A percentile compares a stretch with the other conserved stretches of the same genome.
Evolutionary conservation across 805 yeast species (phyloP).

Genomic region (Nakazawaea wickerhamii): DNA sequence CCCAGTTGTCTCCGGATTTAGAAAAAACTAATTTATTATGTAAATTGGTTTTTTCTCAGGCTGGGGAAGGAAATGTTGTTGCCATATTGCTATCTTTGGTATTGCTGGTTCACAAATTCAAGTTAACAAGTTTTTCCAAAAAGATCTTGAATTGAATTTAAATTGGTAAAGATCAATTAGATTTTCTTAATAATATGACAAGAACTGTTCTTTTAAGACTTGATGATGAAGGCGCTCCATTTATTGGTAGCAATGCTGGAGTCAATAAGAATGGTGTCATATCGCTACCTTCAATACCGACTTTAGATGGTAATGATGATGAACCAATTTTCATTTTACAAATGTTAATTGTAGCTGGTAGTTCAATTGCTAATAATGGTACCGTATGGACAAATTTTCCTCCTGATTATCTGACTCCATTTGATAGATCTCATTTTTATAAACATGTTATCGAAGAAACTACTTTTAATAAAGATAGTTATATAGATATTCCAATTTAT

Average conservation of each 20-base stretch:
- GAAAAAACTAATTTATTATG: not conserved
- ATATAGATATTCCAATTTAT: constrained; percentile 55
- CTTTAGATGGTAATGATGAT: constrained; percentile 23
- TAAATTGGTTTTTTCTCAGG: too few species aligned
- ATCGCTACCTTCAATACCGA: constrained; percentile 42
- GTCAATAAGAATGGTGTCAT: constrained; percentile 45
- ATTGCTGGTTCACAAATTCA: too few species aligned
- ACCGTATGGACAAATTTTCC: constrained; percentile 73
- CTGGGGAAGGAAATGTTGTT: too few species aligned
- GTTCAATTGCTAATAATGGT: constrained; percentile 67
- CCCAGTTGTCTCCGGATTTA: not conserved
- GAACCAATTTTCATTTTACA: constrained; percentile 43
- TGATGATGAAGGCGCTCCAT: constrained; percentile 44
- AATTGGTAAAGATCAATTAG: too few species aligned
- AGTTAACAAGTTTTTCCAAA: too few species aligned
- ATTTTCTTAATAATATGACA: constrained; percentile 20
- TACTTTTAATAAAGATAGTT: constrained; percentile 60
- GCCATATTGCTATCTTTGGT: too few species aligned
- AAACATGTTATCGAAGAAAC: constrained; percentile 40
- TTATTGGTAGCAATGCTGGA: constrained; percentile 33
- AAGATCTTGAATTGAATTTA: not conserved
- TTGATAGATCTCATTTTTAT: constrained; percentile 52
- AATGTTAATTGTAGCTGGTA: constrained; percentile 69
- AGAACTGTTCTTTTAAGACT: constrained; percentile 41
- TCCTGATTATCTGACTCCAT: constrained; percentile 31